Evolutionary conservation across 305 asterid species (phyloP), one percentile per base, ranked within the genome.

Genomic region (Ajuga reptans): DNA sequence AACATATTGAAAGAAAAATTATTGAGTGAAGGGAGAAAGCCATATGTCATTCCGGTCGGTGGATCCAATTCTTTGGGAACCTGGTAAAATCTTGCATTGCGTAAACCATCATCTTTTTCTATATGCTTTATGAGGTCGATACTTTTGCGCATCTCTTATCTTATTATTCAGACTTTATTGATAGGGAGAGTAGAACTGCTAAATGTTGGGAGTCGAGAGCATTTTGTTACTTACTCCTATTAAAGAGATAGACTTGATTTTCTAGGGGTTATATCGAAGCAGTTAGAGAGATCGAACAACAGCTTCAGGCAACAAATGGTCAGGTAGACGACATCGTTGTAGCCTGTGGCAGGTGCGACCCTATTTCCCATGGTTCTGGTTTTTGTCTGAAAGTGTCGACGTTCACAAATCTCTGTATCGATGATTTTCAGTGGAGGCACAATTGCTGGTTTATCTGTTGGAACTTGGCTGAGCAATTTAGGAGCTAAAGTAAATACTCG

Each of bases 1-100:
- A 77, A 79, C 69, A 72, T 84, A 72, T 75, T 92, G 83, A 92
- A 88, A 80, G 95, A 87, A 65, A 90, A 86, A 59, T 77, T 92
- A 79, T 57, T 84, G 79, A 84, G 75, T 43, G 95, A 90, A 83
- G 97, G 98, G 62, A 87, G 94, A 86, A 90, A 76, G 80, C 98
- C 98, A 4, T 92, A 90, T 67, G 88, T 90, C 70, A 86, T 92
- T 83, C 97, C 98, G 68, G 97, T 82, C 63, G 98, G 98, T 49
- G 98, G 98, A 80, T 92, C 97, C 46, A 86, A 92, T 86, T 87
- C 96, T 73, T 71, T 92, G 77, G 98, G 98, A 69, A 88, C 97
- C 69, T 92, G 98, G 98, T 90, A 81, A 86, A 83, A 46, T 68
- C 68, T 46, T 64, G 75, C 60, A 16, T 55, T 4, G 37, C 66